A percentile compares a stretch with the other conserved stretches of the same genome.
phyloP scores from a whole-genome alignment of 805 yeast species.

The Candida vartiovaarae region DNA sequence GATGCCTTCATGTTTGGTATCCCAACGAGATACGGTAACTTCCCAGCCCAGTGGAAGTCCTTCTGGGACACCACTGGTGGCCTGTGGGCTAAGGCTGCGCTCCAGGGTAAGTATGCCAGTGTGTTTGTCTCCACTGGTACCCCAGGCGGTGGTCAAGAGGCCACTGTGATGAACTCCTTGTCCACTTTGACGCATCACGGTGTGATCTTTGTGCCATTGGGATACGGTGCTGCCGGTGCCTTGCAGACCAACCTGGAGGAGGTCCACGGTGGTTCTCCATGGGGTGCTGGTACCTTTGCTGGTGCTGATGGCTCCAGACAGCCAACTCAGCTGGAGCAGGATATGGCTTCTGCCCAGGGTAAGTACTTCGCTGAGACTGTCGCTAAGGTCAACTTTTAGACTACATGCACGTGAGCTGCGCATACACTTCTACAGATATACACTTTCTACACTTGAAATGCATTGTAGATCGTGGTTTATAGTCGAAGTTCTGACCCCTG shows the following conservation, averaged over 20 bases:
- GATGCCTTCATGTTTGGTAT: conserved; percentile 70
- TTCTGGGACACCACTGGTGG: conserved; percentile 73
- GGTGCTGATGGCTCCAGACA: conserved; percentile 68
- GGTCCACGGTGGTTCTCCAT: conserved; percentile 75
- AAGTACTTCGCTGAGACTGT: conserved; percentile 45
- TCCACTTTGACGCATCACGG: too few species aligned
- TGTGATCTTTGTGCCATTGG: conserved; percentile 54
- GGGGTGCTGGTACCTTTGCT: conserved; percentile 82
- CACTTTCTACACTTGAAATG: too few species aligned
- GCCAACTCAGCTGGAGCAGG: conserved; percentile 55
- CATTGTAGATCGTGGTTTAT: too few species aligned
- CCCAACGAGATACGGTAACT: conserved; percentile 69
- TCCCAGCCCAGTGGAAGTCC: conserved; percentile 65
- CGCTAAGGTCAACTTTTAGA: conserved; percentile 13
- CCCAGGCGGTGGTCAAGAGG: conserved; percentile 67
- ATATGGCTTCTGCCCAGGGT: conserved; percentile 64
- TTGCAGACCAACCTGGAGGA: conserved; percentile 50
- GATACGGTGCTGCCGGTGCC: conserved; percentile 52
- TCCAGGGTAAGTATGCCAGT: conserved; percentile 65
- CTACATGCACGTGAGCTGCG: too few species aligned
- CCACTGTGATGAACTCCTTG: conserved; percentile 44
- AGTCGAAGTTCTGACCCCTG: too few species aligned
- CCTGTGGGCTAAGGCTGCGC: conserved; percentile 60
- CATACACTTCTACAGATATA: too few species aligned
- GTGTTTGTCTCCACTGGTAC: conserved; percentile 61